Evolutionary conservation across 2,329 filamentous ascomycete genomes (phyloP), one percentile per base, ranked within the genome.

Genomic region (Phoma sp.): DNA sequence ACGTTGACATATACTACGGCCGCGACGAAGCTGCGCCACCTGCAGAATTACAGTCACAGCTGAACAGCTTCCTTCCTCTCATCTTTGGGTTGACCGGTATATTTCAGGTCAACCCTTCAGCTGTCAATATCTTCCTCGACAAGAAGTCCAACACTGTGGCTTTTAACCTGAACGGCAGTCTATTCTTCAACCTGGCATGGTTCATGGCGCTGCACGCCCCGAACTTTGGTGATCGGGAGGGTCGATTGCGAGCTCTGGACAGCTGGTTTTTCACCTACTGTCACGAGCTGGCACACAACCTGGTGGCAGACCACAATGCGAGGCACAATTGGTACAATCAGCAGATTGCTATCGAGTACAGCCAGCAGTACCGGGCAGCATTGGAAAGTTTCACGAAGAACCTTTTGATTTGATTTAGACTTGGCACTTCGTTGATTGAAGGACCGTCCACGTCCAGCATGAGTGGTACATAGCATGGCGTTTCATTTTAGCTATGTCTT

Each of bases 241-340:
- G 73, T 0, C 63, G 70, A 24, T 80, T 85, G 39, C 43, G 77
- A 53, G 43, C 73, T 21, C 81, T 85, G 4, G 89, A 95, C 57
- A 91, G 91, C 2, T 98, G 94, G 94, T 97, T 90, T 85, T 90
- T 96, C 61, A 92, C 95, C n/a, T 75, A 97, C 58, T 96, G 92
- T 59, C 95, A 99, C 73, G 96, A 99, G 78, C 78, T 99, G 74
- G 93, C 95, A 54, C 95, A 99, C 77, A 99, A 99, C 73, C 78
- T 99, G 50, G 91, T 96, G 8, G 77, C 79, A 33, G 83, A 86
- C 60, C 94, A 98, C 74, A 74, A 74, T 52, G 71, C 73, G 12
- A 60, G 73, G 48, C 72, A 74, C 49, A 72, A 61, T 24, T 75
- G 73, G 73, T 75, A 74, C 49, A 69, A 74, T 47, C 68, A 72